Evolutionary conservation across 176 grass and related monocot species (phyloP), one percentile per base, ranked within the genome.

Genomic region (Canna indica): DNA sequence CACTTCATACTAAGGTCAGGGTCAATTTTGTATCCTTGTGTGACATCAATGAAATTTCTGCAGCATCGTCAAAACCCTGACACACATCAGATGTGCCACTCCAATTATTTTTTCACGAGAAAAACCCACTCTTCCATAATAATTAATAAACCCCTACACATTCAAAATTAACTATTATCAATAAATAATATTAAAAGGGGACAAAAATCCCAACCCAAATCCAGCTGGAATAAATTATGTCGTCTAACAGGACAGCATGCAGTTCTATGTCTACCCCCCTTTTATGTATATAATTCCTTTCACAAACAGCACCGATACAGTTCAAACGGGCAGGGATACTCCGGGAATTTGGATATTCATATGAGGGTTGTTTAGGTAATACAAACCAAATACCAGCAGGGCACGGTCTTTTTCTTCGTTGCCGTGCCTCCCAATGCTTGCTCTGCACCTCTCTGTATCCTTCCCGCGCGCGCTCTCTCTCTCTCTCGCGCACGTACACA

Each of bases 131-230:
- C 60, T 10, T 66, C 16, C 29, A 4, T 33, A 62, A 62, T 57
- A 62, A 32, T 32, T 24, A 30, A 62, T 62, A 16, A 28, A 10
- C 30, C 11, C 11, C 12, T 6, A 33, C 32, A 63, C 32, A 34
- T 7, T 1, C 1, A n/a, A 34, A 29, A 62, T 10, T 28, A 34
- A 39, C 18, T 65, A 24, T 24, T n/a, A 38, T 38, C 7, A 5
- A 11, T 24, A 38, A 31, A 30, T 30, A 15, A 60, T 5, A 30
- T 13, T 3, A 5, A 14, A 16, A 15, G 13, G 29, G 24, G 63
- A 66, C 63, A 66, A 66, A 66, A 66, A 38, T 66, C 63, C 62
- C 63, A 28, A 66, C 35, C 34, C 35, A 24, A 66, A 66, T 41
- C 63, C 63, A 66, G 34, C 63, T 66, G 63, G 33, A 39, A 26